phyloP scores from a whole-genome alignment of 225 moss, liverwort and hornwort genomes.

The Straminergon stramineum region DNA sequence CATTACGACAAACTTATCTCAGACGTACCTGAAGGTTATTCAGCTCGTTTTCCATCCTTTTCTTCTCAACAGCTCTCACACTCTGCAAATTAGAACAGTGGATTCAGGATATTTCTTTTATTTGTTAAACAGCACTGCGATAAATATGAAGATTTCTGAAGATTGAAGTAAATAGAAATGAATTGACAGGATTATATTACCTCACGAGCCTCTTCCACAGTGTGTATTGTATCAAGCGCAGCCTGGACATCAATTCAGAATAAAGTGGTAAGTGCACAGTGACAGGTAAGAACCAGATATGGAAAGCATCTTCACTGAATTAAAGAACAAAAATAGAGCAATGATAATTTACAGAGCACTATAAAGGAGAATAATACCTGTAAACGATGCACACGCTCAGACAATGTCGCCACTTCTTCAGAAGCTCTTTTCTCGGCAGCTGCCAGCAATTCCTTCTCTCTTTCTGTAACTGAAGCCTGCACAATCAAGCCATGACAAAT shows the following conservation, averaged over 20 bases:
- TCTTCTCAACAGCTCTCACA: constrained; percentile 67
- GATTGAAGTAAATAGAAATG: background rate
- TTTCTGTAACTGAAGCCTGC: constrained; percentile 69
- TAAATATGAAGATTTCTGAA: background rate
- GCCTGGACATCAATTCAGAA: constrained; percentile 31
- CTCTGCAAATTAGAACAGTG: constrained; percentile 11
- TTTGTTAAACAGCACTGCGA: background rate
- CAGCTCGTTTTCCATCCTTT: constrained; percentile 71
- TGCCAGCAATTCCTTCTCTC: constrained; percentile 82
- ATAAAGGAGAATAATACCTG: constrained; percentile 27
- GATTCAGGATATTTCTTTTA: background rate
- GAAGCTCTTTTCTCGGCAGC: constrained; percentile 87
- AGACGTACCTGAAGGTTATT: constrained; percentile 66
- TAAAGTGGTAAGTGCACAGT: background rate
- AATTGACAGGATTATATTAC: constrained; percentile 6
- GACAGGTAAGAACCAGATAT: background rate
- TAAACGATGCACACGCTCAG: constrained; percentile 75
- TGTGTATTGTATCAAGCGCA: constrained; percentile 75
- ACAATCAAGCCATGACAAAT: background rate
- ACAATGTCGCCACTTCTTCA: constrained; percentile 73
- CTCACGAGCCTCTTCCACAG: constrained; percentile 74
- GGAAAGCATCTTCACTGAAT: background rate
- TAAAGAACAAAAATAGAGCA: background rate
- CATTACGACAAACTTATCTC: background rate
- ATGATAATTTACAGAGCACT: background rate